A percentile compares a stretch with the other conserved stretches of the same genome.
Evolutionary conservation across 129 eudicot genomes (phyloP).

Genomic region (Helichrysum umbraculigerum): DNA sequence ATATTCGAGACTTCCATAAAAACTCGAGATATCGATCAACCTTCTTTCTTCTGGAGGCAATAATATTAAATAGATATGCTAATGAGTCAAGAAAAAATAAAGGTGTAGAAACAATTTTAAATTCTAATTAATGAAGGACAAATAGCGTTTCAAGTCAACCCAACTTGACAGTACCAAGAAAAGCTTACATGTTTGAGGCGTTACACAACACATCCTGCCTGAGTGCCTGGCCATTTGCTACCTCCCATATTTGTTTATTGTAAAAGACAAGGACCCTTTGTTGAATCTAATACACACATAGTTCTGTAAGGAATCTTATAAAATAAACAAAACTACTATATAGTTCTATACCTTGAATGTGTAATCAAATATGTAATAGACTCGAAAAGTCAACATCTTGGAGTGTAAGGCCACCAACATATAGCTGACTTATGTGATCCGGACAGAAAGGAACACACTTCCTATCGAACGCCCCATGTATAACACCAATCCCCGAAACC

Average conservation of each 20-base stretch:
- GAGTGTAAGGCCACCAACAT: constrained; percentile 66
- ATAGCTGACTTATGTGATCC: constrained; percentile 59
- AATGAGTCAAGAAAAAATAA: background rate
- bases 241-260: constrained; percentile 9
- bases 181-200: background rate
- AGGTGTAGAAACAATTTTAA: background rate
- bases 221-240: background rate
- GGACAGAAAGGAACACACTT: constrained; percentile 73
- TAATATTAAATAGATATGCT: background rate
- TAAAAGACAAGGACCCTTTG: background rate
- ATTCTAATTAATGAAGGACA: background rate
- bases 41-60: background rate
- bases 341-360: constrained; percentile 8
- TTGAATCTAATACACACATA: background rate
- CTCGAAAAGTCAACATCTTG: constrained; percentile 66
- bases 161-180: background rate
- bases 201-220: background rate
- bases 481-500: constrained; percentile 63
- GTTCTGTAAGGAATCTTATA: constrained; percentile 6
- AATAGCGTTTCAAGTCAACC: background rate
- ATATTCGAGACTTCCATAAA: background rate
- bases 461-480: constrained; percentile 52
- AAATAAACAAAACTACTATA: background rate
- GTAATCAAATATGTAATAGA: constrained; percentile 27
- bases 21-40: background rate